Evolutionary conservation across 2,329 filamentous ascomycete genomes (phyloP).

Genomic region (Clonostachys rhizophaga): DNA sequence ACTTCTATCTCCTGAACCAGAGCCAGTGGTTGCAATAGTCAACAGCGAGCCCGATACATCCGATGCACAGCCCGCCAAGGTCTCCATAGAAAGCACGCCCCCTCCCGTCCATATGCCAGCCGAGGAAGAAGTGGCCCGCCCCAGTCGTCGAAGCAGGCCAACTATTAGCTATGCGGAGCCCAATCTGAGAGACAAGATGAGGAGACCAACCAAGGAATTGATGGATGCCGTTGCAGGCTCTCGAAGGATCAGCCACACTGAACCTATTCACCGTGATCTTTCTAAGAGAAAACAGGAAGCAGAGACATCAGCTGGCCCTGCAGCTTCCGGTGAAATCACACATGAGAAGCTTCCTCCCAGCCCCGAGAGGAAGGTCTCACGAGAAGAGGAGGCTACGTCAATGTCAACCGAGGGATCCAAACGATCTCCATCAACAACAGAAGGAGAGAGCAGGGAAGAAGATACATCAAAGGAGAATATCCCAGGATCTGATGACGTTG

Average conservation of each 20-base stretch:
- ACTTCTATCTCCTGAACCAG: slow-evolving; percentile 6
- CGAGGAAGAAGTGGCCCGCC: slow-evolving; percentile 53
- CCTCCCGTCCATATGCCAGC: slow-evolving; percentile 53
- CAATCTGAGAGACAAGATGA: slow-evolving; percentile 78
- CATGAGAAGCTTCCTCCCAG: slow-evolving; percentile 21
- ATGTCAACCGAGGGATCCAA: slow-evolving; percentile 30
- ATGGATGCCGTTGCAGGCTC: slow-evolving; percentile 65
- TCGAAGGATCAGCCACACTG: slow-evolving; percentile 31
- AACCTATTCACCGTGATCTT: slow-evolving; percentile 14
- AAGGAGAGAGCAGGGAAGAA: slow-evolving; percentile 6
- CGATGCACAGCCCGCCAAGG: slow-evolving; percentile 26
- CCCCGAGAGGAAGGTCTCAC: slow-evolving; percentile 32
- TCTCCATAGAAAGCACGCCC: slow-evolving; percentile 45
- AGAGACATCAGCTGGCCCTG: too few species aligned
- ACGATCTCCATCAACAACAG: slow-evolving; percentile 23
- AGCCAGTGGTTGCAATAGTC: slow-evolving; percentile 7
- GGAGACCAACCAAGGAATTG: slow-evolving; percentile 71
- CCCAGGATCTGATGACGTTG: slow-evolving; percentile 21
- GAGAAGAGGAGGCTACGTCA: background rate
- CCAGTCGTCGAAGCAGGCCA: slow-evolving; percentile 61
- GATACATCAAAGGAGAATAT: slow-evolving; percentile 6
- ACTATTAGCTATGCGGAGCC: slow-evolving; percentile 80
- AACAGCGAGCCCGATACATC: slow-evolving; percentile 13
- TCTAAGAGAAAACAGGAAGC: slow-evolving; percentile 22
- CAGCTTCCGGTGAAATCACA: too few species aligned